Base-by-base conservation (phyloP, 331 rosid genomes). In the Rhamnella rubrinervis region DNA sequence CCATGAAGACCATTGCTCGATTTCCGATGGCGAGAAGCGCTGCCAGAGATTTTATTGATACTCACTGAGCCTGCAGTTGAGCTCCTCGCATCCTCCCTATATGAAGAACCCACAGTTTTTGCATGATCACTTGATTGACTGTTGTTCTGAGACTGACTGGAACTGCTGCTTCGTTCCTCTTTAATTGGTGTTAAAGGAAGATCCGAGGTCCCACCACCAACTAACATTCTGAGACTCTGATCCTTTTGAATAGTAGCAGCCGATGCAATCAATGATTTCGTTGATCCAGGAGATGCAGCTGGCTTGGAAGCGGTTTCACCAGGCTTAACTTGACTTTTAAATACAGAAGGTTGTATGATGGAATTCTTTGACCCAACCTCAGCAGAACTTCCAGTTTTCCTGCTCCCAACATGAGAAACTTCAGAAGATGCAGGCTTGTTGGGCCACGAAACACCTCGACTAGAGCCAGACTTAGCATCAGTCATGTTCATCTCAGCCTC, bases 111-210 rank as follows among this genome's bases (percentile, higher is more conserved):
- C 61, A 58, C 80, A 47, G 87, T 71, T 83, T 87, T 92, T 7
- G 84, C 86, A 81, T 84, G 95, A 49, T 89, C 96, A 40, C 98
- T 86, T 31, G 97, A 92, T 64, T 83, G 88, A 72, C 98, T 87
- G 71, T 87, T 90, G 80, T 83, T 92, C 51, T 83, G 95, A 44
- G 98, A 92, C 70, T 83, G 98, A 78, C 98, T 89, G 44, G 96
- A 92, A 75, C 96, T 85, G 73, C 96, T 86, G 68, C 96, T 87
- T 68, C 81, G 83, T 75, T 92, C 98, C 70, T 92, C 98, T 83
- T 80, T 92, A 15, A 68, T 83, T 61, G 86, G 80, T 21, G 86
- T 67, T 68, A 75, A 21, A 13, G 85, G 90, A 66, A 71, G 79
- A 69, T 89, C 97, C 7, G 87, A 77, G 63, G 75, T 52, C 31